These are phyloP conservation scores for Ramaria rubella DNA, from an alignment of 768 basidiomycete genomes.

Conservation along the genomic window DNA sequence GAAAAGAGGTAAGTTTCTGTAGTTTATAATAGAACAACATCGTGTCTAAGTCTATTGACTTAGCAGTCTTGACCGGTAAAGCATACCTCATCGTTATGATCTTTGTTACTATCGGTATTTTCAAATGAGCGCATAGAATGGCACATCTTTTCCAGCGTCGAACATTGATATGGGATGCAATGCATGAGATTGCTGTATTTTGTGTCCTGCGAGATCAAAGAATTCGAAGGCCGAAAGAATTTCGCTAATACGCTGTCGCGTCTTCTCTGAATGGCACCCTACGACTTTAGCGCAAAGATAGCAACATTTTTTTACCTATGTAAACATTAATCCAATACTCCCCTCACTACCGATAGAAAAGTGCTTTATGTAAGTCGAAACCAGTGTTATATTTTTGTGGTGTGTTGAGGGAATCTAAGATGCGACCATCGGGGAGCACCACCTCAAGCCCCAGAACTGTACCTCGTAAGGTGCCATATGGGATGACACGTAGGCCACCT, in stretches of 20 bases:
- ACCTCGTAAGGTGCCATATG: conserved; percentile 94
- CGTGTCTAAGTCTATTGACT: too few species aligned
- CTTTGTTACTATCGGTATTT: conserved; percentile 8
- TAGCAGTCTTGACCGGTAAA: neutral
- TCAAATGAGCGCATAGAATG: conserved; percentile 6
- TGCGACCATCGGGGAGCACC: conserved; percentile 88
- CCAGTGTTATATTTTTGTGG: conserved; percentile 97
- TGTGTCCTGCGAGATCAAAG: conserved; percentile 1
- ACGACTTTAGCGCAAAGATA: conserved; percentile 37
- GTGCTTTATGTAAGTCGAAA: conserved; percentile 96
- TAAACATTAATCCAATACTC: conserved; percentile 56
- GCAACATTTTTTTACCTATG: conserved; percentile 38
- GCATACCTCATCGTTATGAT: conserved; percentile 8
- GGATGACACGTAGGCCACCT: conserved; percentile 87
- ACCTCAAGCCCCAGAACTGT: conserved; percentile 93
- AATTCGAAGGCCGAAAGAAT: conserved; percentile 13
- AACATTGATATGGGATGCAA: neutral
- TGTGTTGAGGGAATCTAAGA: conserved; percentile 83
- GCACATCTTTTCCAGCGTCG: neutral
- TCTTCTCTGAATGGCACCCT: conserved; percentile 18
- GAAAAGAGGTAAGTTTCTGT: conserved; percentile 4
- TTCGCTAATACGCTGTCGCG: conserved; percentile 4
- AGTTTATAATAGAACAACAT: neutral
- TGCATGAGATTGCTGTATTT: conserved; percentile 1
- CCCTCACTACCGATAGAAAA: conserved; percentile 98